Conservation (phyloP, 768 basidiomycete species). For the Suillus occidentalis region DNA sequence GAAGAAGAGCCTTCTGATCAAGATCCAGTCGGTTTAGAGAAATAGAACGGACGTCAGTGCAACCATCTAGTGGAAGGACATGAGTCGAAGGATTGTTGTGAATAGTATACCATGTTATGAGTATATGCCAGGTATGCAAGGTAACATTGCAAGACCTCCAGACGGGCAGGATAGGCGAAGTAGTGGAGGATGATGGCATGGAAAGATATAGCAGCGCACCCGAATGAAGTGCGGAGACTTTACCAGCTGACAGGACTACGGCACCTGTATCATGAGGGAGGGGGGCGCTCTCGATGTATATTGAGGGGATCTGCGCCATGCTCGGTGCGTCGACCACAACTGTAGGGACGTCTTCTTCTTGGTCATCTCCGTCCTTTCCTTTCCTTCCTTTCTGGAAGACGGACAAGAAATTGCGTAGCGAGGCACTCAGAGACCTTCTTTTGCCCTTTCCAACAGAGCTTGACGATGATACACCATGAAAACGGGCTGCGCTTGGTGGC, state of each 20-base stretch:
- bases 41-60: conserved; percentile 66
- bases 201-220: conserved; percentile 51
- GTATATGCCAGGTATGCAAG: conserved; percentile 40
- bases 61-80: conserved; percentile 49
- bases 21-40: conserved; percentile 39
- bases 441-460: conserved; percentile 39
- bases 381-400: conserved; percentile 59
- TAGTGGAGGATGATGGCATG: conserved; percentile 20
- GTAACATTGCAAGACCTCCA: conserved; percentile 51
- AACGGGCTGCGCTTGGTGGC: conserved; percentile 14
- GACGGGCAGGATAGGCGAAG: conserved; percentile 33
- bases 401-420: conserved; percentile 61
- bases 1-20: conserved; percentile 47
- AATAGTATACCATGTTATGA: conserved; percentile 48
- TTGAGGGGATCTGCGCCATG: conserved; percentile 3
- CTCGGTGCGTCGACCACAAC: conserved; percentile 9
- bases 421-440: conserved; percentile 56
- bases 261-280: conserved; percentile 1
- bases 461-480: conserved; percentile 16
- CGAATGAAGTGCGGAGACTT: conserved; percentile 8
- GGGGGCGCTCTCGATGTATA: not conserved
- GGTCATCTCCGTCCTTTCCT: conserved; percentile 27
- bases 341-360: conserved; percentile 21
- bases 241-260: not conserved
- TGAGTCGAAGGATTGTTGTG: conserved; percentile 42